Conservation (phyloP, 768 basidiomycete genomes). For the Lentinula lateritia region DNA sequence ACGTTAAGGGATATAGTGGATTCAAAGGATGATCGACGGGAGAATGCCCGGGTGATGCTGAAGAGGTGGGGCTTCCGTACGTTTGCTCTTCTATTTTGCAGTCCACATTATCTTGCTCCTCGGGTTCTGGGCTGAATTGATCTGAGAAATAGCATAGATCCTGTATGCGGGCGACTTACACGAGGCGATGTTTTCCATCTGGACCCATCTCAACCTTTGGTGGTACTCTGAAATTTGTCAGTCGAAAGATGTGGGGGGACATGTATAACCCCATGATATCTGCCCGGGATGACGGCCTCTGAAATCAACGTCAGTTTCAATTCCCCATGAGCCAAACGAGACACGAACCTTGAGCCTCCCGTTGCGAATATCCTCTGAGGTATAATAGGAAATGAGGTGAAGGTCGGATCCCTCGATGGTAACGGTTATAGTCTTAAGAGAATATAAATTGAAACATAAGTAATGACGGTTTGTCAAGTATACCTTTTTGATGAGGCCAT, state of each 20-base stretch:
- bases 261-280: conserved; percentile 74
- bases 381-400: conserved; percentile 82
- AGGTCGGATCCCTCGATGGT: conserved; percentile 74
- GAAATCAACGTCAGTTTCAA: conserved; percentile 11
- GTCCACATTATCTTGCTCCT: conserved; percentile 39
- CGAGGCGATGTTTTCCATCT: conserved; percentile 61
- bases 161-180: conserved; percentile 36
- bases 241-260: conserved; percentile 70
- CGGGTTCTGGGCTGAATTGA: conserved; percentile 31
- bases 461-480: not conserved
- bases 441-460: not conserved
- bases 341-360: conserved; percentile 52
- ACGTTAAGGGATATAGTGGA: conserved; percentile 24
- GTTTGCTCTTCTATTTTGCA: conserved; percentile 44
- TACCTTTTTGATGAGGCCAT: conserved; percentile 83
- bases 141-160: not conserved
- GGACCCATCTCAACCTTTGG: conserved; percentile 72
- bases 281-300: conserved; percentile 61
- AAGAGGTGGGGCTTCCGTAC: conserved; percentile 35
- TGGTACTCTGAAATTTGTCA: conserved; percentile 79
- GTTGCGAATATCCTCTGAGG: conserved; percentile 67
- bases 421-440: conserved; percentile 74
- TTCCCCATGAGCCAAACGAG: not conserved
- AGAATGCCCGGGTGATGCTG: conserved; percentile 21
- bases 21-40: conserved; percentile 28